These are phyloP conservation scores for Ettlia oleoabundans DNA, from an alignment of 139 green algal genomes.

Conservation along the genomic window DNA sequence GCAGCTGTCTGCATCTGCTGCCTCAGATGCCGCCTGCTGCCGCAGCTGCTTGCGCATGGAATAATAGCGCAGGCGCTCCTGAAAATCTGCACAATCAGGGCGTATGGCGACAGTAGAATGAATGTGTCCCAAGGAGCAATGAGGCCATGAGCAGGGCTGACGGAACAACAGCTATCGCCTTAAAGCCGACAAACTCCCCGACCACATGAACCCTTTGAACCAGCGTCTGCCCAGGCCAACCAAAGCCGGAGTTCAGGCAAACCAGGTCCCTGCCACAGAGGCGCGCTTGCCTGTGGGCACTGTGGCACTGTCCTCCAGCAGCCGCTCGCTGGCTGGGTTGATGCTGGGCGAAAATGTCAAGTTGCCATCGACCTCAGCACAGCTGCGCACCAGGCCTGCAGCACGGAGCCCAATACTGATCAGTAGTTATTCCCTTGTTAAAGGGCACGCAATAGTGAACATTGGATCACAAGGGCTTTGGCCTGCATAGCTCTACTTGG, in stretches of 20 bases:
- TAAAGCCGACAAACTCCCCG: no score
- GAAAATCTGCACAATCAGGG: conserved; percentile 33
- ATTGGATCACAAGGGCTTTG: no score
- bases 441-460: no score
- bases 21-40: conserved; percentile 6
- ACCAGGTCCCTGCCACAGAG: no score
- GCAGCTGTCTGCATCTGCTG: conserved; percentile 30
- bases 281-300: conserved; percentile 43
- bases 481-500: no score
- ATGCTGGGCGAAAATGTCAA: conserved; percentile 49
- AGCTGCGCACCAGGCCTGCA: not conserved
- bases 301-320: conserved; percentile 50
- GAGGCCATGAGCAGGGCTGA: no score
- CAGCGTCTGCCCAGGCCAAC: no score
- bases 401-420: not conserved
- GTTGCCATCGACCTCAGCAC: not conserved
- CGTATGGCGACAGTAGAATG: not conserved
- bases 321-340: conserved; percentile 44
- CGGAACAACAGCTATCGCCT: no score
- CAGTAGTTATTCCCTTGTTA: not conserved
- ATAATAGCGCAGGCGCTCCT: conserved; percentile 47
- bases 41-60: not conserved
- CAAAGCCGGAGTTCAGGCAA: no score
- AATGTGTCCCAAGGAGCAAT: not conserved
- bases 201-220: no score